Percentiles rank a stretch among this genome's conserved stretches.
phyloP scores from a whole-genome alignment of 2,329 filamentous ascomycete species.

The Colletotrichum tamarilloi region DNA sequence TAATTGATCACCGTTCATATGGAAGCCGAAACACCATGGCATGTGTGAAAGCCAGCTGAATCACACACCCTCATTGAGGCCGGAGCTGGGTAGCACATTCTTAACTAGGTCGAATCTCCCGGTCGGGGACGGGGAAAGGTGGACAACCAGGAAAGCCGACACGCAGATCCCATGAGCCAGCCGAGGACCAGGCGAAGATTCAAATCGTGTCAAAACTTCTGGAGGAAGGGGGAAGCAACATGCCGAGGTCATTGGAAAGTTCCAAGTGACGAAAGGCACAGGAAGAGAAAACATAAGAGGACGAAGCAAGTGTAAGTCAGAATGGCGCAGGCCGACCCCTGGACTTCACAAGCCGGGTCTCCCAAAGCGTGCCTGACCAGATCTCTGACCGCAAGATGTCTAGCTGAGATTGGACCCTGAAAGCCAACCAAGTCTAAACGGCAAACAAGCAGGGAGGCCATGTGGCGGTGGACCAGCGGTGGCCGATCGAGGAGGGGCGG shows the following conservation, averaged over 20 bases:
- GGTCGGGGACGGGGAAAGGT: constrained; percentile 2
- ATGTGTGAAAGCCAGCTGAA: background rate
- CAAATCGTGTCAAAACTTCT: background rate
- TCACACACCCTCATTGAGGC: background rate
- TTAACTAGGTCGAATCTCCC: constrained; percentile 1
- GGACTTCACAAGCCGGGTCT: background rate
- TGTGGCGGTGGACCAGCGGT: constrained; percentile 30
- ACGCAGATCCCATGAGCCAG: background rate
- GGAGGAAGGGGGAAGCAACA: background rate
- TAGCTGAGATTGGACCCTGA: constrained; percentile 19
- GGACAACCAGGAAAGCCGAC: background rate
- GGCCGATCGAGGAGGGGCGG: constrained; percentile 32
- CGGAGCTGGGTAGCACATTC: background rate
- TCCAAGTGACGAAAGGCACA: background rate
- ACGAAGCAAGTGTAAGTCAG: background rate
- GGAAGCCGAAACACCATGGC: background rate
- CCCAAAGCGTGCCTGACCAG: background rate
- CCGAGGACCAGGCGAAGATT: background rate
- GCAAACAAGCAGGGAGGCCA: constrained; percentile 28
- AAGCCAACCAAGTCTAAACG: constrained; percentile 1
- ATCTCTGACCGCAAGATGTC: constrained; percentile 10
- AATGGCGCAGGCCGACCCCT: background rate
- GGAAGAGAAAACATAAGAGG: background rate
- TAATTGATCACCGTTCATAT: background rate
- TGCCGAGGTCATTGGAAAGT: background rate